Evolutionary conservation across 225 moss, liverwort and hornwort genomes (phyloP), one percentile per base, ranked within the genome.

Genomic region (Physcomitrium patens): DNA sequence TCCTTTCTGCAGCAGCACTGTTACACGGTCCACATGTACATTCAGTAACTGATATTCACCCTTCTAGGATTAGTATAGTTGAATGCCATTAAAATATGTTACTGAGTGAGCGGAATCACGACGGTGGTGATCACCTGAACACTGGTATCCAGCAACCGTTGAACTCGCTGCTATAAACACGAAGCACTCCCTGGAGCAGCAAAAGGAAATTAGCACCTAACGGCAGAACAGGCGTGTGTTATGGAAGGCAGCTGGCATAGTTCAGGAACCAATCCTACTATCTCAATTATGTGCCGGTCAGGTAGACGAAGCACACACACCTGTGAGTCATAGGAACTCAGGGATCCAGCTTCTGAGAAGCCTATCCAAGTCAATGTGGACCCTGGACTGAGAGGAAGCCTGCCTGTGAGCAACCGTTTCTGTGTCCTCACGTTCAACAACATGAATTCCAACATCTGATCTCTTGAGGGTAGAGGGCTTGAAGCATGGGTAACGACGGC

Each of bases 101-200:
- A 37, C 31, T 37, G 7, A 37, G 7, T 4, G 31, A 7, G 31
- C 31, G 7, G 31, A 37, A 4, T 37, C 31, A 0, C 5, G 31
- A 37, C 31, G 2, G 31, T 15, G 10, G 12, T 31, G 41, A 12
- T 56, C 67, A 86, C 97, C 97, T 91, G 84, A 84, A 93, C 8
- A 99, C 83, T 41, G 97, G 97, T 18, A 93, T 86, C 97, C 97
- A 99, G 81, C 91, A 91, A 22, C 94, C 97, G 60, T 79, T 86
- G 67, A 76, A 99, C 23, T 84, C 90, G 37, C 60, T 82, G 80
- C 90, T 91, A 51, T 86, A 84, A 47, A 99, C 82, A 67, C 97
- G 86, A 47, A 99, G 90, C 12, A 93, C 81, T 75, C 91, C 97
- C 97, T 99, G 80, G 79, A 76, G 10, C 60, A 37, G 15, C 22